A percentile compares a stretch with the other conserved stretches of the same genome.
Conservation (phyloP, 2,329 filamentous ascomycete species). For the Colletotrichum coccodes region DNA sequence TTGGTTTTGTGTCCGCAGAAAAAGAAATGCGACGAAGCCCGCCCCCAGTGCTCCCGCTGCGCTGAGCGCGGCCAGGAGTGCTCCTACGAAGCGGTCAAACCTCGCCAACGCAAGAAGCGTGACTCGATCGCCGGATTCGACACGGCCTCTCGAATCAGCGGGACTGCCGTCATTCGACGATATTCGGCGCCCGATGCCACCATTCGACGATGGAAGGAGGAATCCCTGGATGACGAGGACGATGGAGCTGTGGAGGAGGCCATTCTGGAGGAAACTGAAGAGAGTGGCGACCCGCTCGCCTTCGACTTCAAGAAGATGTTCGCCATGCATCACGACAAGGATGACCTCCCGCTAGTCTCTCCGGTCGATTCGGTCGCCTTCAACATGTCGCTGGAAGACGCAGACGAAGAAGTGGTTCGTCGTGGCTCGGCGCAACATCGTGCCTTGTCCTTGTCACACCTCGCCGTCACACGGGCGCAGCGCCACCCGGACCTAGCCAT, state of each 20-base stretch:
- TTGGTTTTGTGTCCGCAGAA: constrained; percentile 50
- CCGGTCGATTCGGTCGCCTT: constrained; percentile 45
- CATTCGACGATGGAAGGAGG: constrained; percentile 28
- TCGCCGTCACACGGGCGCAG: constrained; percentile 31
- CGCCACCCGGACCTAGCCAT: constrained; percentile 34
- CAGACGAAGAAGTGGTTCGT: constrained; percentile 35
- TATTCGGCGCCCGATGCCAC: constrained; percentile 21
- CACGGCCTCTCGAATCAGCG: constrained; percentile 20
- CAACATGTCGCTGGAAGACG: constrained; percentile 40
- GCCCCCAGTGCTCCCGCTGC: constrained; percentile 62
- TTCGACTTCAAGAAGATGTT: constrained; percentile 29
- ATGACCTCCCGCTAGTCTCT: constrained; percentile 39
- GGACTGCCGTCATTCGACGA: constrained; percentile 13
- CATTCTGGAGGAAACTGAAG: constrained; percentile 22
- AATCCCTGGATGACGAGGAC: constrained; percentile 18
- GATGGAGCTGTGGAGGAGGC: constrained; percentile 19
- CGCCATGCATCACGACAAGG: constrained; percentile 10
- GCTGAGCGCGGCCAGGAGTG: constrained; percentile 59
- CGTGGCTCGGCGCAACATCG: constrained; percentile 38
- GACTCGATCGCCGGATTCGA: constrained; percentile 35
- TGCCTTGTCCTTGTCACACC: background rate
- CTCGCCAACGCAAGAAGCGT: constrained; percentile 49
- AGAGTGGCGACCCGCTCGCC: constrained; percentile 11
- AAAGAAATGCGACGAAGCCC: constrained; percentile 67
- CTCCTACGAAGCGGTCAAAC: constrained; percentile 58